Conservation (phyloP, 2,329 filamentous ascomycete species). For the Microdochium nivale region DNA sequence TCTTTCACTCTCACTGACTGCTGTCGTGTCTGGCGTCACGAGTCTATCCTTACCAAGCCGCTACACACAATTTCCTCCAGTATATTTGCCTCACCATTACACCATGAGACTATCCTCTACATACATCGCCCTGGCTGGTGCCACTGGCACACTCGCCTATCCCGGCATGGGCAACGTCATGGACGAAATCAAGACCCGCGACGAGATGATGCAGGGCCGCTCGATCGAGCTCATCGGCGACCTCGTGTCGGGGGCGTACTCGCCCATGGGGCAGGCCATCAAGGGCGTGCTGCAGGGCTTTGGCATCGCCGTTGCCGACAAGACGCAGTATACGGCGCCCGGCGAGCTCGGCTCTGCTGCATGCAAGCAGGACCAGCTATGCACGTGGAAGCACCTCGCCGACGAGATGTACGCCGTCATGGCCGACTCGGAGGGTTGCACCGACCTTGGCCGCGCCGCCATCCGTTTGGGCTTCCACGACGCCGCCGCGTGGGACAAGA, state of each 20-base stretch:
- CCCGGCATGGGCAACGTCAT: conserved; percentile 14
- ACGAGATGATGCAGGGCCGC: conserved; percentile 7
- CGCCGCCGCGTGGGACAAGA: conserved; percentile 30
- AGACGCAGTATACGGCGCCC: conserved; percentile 5
- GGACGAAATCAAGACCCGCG: conserved; percentile 14
- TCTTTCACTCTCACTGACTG: no score
- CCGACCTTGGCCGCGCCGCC: conserved; percentile 29
- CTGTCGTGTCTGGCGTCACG: no score
- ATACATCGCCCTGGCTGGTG: neutral
- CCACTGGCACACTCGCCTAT: conserved; percentile 7
- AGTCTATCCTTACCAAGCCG: no score
- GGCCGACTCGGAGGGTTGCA: conserved; percentile 22
- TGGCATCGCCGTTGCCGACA: conserved; percentile 7
- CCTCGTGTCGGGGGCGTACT: conserved; percentile 5
- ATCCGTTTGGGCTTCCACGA: conserved; percentile 39
- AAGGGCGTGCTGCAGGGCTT: conserved; percentile 11
- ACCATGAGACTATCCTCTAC: neutral
- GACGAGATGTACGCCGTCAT: conserved; percentile 17
- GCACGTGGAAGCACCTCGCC: conserved; percentile 31
- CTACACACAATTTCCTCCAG: neutral
- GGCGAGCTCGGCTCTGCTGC: conserved; percentile 11
- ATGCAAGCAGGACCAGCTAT: conserved; percentile 20
- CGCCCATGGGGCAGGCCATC: conserved; percentile 10
- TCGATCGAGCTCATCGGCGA: conserved; percentile 15
- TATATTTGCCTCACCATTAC: neutral